Evolutionary conservation across 2,329 filamentous ascomycete genomes (phyloP).

Genomic region (Arthrobotrys megalospora): DNA sequence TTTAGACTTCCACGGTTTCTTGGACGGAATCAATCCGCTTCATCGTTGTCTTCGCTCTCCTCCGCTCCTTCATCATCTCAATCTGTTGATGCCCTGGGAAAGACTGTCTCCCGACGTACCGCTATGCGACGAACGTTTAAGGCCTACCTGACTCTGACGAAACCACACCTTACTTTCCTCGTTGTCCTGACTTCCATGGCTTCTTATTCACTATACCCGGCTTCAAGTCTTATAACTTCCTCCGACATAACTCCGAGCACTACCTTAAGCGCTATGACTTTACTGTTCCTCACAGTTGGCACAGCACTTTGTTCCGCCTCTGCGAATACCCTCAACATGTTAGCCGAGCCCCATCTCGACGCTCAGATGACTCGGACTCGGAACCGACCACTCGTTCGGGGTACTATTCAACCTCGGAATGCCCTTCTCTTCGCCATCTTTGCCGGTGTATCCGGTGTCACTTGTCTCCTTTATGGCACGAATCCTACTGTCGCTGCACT

Average conservation of each 20-base stretch:
- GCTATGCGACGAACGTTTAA: slow-evolving; percentile 79
- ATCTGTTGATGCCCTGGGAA: slow-evolving; percentile 34
- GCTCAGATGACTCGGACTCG: slow-evolving; percentile 93
- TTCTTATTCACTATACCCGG: slow-evolving; percentile 92
- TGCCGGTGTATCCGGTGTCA: slow-evolving; percentile 79
- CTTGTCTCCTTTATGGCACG: slow-evolving; percentile 86
- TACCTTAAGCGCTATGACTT: slow-evolving; percentile 88
- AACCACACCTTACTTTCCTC: slow-evolving; percentile 91
- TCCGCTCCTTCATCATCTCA: neutral
- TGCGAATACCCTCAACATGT: slow-evolving; percentile 97
- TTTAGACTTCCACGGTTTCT: slow-evolving; percentile 34
- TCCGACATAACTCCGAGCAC: slow-evolving; percentile 77
- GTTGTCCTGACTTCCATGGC: slow-evolving; percentile 92
- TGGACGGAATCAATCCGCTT: slow-evolving; percentile 45
- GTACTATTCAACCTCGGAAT: slow-evolving; percentile 79
- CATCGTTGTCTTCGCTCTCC: slow-evolving; percentile 32
- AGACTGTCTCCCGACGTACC: slow-evolving; percentile 63
- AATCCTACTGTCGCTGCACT: slow-evolving; percentile 93
- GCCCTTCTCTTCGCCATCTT: slow-evolving; percentile 85
- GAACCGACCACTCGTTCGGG: slow-evolving; percentile 88
- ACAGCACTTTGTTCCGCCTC: slow-evolving; percentile 90
- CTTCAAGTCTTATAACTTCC: slow-evolving; percentile 85
- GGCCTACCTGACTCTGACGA: slow-evolving; percentile 90
- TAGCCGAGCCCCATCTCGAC: slow-evolving; percentile 91
- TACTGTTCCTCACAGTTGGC: slow-evolving; percentile 90